Base-by-base conservation (phyloP, 2,329 filamentous ascomycete species). In the Pyrenophora seminiperda region DNA sequence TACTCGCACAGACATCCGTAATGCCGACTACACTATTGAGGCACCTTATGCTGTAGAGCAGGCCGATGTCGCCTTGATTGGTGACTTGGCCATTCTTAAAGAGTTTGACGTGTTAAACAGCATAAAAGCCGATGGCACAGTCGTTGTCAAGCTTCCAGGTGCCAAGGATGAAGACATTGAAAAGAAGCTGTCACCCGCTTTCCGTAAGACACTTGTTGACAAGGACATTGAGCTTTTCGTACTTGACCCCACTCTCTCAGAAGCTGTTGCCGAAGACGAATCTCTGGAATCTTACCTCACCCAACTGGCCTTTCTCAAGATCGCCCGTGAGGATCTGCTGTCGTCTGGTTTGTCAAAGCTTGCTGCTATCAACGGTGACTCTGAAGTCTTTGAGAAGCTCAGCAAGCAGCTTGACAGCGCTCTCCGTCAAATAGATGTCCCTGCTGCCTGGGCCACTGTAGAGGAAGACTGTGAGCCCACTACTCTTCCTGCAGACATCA, bases 91-190 rank as follows among this genome's bases (percentile, higher is more conserved):
- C 68, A 79, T 99, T 2, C 79, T 99, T 13, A 85, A 88, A 59
- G 86, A 91, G 18, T 81, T 97, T 47, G 85, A 93, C 59, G 78
- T 95, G 17, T 70, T 92, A 29, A 81, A 85, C 56, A 86, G 82
- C 41, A 77, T 93, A 55, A 90, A 89, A 75, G 65, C 82, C 32
- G 84, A 84, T 44, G 89, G 88, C 46, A 87, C 85, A 57, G 74
- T 97, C 36, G 81, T 97, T 47, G 67, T 97, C 33, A 89, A 86
- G 66, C 81, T 94, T 18, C 82, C 90, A 20, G 87, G 85, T 61
- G 84, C 90, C 72, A 96, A 96, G 76, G 84, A 91, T 42, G 93
- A 95, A 36, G 91, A 97, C 29, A 73, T 92, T 5, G 93, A 97
- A 78, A 96, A 95, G 82, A 87, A 89, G 63, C 78, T 99, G 5